Evolutionary conservation across 2,329 filamentous ascomycete genomes (phyloP), one percentile per base, ranked within the genome.

Genomic region (Didymella glomerata): DNA sequence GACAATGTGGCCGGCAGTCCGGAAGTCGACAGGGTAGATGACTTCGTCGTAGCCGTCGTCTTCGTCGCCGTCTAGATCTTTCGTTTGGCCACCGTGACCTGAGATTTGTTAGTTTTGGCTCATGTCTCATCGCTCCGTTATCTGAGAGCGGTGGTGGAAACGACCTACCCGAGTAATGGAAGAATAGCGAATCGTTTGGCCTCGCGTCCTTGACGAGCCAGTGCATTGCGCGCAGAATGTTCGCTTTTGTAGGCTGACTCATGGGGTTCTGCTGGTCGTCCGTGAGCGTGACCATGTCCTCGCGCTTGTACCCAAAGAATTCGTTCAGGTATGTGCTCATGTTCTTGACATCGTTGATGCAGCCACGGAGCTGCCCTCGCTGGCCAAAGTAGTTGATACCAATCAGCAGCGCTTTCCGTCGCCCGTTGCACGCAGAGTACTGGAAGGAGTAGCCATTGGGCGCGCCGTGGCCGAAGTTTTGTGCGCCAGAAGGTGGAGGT

Each of bases 311-410:
- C 28, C 91, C 91, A 77, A 96, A 97, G 73, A 92, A 88, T 77
- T 93, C 88, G 64, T 92, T 91, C 58, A 98, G 82, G 75, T 97
- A 98, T 48, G 86, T 85, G 22, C 93, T 96, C 92, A 98, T 96
- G 81, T 97, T 97, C 79, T 93, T 91, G 42, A 97, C 94, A 76
- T 98, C 94, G 75, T 98, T 97, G 82, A 97, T 97, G 74, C 94
- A 98, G 45, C 94, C 94, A 57, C 93, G 85, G 47, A 97, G 83
- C 82, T 97, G 91, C 27, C 93, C 93, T 57, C 91, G 88, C 79
- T 97, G 93, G 50, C 90, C 89, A 75, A 97, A 97, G 80, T 98
- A 97, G 80, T 97, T 97, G 82, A 97, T 97, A 54, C 94, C 94
- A 68, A 97, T 94, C 61, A 98, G 79, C 28, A 97, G 81, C 4